Evolutionary conservation across 176 grass and related monocot species (phyloP).

Genomic region (Oryza coarctata): DNA sequence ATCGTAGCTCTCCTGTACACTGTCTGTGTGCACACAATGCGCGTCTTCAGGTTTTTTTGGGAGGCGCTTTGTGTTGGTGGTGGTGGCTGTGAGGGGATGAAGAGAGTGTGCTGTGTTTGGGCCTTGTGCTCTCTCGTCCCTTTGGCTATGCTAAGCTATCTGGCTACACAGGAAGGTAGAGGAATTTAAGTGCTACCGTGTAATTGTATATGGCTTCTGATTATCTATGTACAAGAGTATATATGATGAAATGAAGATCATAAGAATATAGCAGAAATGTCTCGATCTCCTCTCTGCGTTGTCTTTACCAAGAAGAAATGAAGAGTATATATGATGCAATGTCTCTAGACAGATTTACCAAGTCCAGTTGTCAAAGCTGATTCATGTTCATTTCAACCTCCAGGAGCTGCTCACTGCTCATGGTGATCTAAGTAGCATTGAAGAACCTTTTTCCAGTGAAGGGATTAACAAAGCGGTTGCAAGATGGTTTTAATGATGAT

Average conservation of each 20-base stretch:
- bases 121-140: neutral
- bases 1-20: neutral
- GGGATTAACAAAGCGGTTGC: too few species aligned
- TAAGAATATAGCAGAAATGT: neutral
- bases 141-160: neutral
- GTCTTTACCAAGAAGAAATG: too few species aligned
- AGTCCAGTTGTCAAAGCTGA: too few species aligned
- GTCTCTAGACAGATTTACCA: too few species aligned
- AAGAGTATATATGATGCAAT: too few species aligned
- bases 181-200: neutral
- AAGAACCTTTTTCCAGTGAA: too few species aligned
- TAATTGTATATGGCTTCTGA: constrained; percentile 25
- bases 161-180: neutral
- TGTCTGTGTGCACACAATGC: neutral
- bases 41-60: constrained; percentile 35
- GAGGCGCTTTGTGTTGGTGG: neutral
- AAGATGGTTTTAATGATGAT: too few species aligned
- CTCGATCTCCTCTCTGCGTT: neutral
- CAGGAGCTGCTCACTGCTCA: too few species aligned
- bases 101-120: neutral
- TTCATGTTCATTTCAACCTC: too few species aligned
- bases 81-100: neutral
- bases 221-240: neutral
- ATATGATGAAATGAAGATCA: neutral
- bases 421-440: too few species aligned